Evolutionary conservation across 805 yeast species (phyloP).

Genomic region (Candida ipomoeae): DNA sequence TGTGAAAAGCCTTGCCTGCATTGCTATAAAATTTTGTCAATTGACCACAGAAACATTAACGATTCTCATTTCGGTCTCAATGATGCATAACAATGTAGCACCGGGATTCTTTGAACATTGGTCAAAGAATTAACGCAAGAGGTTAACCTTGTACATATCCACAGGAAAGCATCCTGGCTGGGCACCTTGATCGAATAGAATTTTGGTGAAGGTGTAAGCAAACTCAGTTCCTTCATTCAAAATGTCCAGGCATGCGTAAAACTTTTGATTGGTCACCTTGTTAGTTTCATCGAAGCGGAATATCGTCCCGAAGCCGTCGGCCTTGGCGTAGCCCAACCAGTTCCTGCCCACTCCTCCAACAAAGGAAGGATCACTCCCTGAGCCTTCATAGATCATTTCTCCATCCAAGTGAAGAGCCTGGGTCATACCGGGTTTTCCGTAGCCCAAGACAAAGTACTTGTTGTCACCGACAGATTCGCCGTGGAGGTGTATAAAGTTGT

Average conservation of each 20-base stretch:
- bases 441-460: neutral
- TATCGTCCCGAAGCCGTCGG: neutral
- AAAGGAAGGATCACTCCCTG: neutral
- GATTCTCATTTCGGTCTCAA: no score
- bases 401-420: neutral
- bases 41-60: no score
- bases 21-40: no score
- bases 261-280: neutral
- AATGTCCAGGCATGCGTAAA: neutral
- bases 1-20: no score
- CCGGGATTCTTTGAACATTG: no score
- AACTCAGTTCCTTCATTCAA: neutral
- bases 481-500: neutral
- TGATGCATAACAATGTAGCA: no score
- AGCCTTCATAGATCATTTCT: neutral
- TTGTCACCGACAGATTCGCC: neutral
- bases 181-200: neutral
- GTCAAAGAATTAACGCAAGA: no score
- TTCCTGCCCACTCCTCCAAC: neutral
- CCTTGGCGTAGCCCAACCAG: neutral
- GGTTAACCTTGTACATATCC: neutral
- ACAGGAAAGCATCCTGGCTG: neutral
- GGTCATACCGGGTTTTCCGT: neutral
- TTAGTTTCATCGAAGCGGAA: neutral
- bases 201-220: neutral